phyloP scores from a whole-genome alignment of 495 filamentous ascomycete species.

The Massariosphaeria phaeospora region DNA sequence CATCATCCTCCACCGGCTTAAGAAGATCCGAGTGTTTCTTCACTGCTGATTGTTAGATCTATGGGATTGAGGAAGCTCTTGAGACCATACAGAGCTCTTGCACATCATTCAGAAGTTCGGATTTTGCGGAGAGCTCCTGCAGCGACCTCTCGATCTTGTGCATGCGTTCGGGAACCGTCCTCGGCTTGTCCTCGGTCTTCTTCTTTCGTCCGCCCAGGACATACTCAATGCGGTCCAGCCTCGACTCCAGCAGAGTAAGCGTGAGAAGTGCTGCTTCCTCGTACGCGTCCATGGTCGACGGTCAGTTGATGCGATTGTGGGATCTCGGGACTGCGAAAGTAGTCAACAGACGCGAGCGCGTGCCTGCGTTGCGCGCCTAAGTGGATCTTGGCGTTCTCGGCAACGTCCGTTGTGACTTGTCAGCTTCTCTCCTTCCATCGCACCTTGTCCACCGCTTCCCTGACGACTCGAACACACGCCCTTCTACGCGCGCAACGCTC shows the following conservation, averaged over 20 bases:
- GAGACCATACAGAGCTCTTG: slow-evolving; percentile 26
- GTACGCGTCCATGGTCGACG: slow-evolving; percentile 29
- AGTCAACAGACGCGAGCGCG: not conserved
- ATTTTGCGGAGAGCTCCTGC: slow-evolving; percentile 44
- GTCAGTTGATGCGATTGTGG: no score
- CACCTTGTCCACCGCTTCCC: not conserved
- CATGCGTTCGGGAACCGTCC: slow-evolving; percentile 45
- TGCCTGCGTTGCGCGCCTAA: not conserved
- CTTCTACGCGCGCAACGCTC: not conserved
- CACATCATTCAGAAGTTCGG: slow-evolving; percentile 27
- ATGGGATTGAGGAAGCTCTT: not conserved
- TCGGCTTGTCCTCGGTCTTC: slow-evolving; percentile 32
- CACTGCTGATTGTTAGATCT: slow-evolving; percentile 43
- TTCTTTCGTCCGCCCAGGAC: slow-evolving; percentile 55
- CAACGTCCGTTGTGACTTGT: no score
- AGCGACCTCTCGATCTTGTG: slow-evolving; percentile 53
- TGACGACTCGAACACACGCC: not conserved
- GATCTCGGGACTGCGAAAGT: no score
- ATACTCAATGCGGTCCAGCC: slow-evolving; percentile 69
- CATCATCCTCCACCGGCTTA: slow-evolving; percentile 36
- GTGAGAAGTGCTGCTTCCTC: slow-evolving; percentile 51
- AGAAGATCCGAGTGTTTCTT: slow-evolving; percentile 57
- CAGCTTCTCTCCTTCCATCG: no score
- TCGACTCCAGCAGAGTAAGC: slow-evolving; percentile 69
- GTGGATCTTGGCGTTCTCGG: no score